Evolutionary conservation across 768 basidiomycete species (phyloP).

Genomic region (Paxillus involutus): DNA sequence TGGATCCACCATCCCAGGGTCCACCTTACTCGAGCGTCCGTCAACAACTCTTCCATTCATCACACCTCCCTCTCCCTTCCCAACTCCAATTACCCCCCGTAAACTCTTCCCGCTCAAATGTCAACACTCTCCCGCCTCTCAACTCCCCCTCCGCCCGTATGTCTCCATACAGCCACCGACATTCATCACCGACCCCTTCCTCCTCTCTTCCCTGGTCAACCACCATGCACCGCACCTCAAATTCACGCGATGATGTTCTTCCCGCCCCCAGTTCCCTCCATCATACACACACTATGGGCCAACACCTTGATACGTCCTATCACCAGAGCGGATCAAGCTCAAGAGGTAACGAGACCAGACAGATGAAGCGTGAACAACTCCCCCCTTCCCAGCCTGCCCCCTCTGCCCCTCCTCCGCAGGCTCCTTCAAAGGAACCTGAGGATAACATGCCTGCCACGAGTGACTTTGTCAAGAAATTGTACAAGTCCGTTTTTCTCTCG

Average conservation of each 20-base stretch:
- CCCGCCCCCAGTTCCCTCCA: slow-evolving; percentile 18
- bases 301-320: slow-evolving; percentile 23
- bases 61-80: slow-evolving; percentile 45
- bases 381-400: slow-evolving; percentile 26
- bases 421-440: slow-evolving; percentile 43
- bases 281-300: slow-evolving; percentile 13
- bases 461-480: slow-evolving; percentile 93
- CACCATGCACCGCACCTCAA: slow-evolving; percentile 37
- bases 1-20: slow-evolving; percentile 32
- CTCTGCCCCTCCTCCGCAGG: slow-evolving; percentile 14
- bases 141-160: slow-evolving; percentile 27
- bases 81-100: slow-evolving; percentile 39
- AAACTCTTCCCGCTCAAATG: slow-evolving; percentile 32
- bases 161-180: slow-evolving; percentile 25
- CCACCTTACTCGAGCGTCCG: slow-evolving; percentile 27
- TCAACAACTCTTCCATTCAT: slow-evolving; percentile 40
- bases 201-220: slow-evolving; percentile 24
- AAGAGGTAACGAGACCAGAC: slow-evolving; percentile 23
- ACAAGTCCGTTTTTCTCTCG: slow-evolving; percentile 57
- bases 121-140: slow-evolving; percentile 44
- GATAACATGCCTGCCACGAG: slow-evolving; percentile 85
- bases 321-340: slow-evolving; percentile 19
- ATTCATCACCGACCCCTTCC: slow-evolving; percentile 28
- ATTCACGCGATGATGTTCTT: slow-evolving; percentile 42
- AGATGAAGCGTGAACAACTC: slow-evolving; percentile 30